Conservation (phyloP, 371 early-diverging fungal genomes). For the Vairimorpha ceranae region DNA sequence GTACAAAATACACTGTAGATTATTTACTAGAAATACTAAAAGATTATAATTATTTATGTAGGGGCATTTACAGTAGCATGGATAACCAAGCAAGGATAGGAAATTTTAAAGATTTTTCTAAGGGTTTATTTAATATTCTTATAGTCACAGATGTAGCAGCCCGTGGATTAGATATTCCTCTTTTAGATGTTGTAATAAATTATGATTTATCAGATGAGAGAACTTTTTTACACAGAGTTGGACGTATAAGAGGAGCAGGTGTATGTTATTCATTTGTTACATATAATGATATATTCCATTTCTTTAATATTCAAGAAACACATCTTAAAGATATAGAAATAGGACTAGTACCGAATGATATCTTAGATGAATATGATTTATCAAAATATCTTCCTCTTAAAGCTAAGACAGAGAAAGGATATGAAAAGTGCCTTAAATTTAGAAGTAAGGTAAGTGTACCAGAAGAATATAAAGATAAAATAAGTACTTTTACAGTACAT, state of each 20-base stretch:
- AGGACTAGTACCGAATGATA: constrained; percentile 45
- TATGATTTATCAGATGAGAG: constrained; percentile 87
- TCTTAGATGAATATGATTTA: constrained; percentile 43
- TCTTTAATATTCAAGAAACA: constrained; percentile 49
- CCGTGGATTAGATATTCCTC: constrained; percentile 95
- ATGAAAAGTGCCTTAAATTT: constrained; percentile 48
- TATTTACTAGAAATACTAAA: constrained; percentile 34
- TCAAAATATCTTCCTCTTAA: constrained; percentile 22
- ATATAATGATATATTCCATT: constrained; percentile 67
- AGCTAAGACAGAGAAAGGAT: constrained; percentile 36
- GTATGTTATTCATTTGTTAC: constrained; percentile 79
- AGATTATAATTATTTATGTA: constrained; percentile 60
- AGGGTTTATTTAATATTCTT: constrained; percentile 70
- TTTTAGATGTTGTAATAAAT: constrained; percentile 86
- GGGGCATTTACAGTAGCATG: constrained; percentile 44
- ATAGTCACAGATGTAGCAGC: constrained; percentile 97
- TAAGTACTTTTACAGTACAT: constrained; percentile 27
- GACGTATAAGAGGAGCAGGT: constrained; percentile 83
- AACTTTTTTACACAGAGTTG: constrained; percentile 92
- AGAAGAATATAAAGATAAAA: constrained; percentile 33
- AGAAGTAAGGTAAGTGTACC: constrained; percentile 50
- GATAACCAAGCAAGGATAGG: constrained; percentile 57
- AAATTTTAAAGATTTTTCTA: constrained; percentile 52
- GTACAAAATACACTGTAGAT: constrained; percentile 51
- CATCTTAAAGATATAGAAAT: constrained; percentile 49